phyloP scores from a whole-genome alignment of 805 yeast species.

The Candida tammaniensis region DNA sequence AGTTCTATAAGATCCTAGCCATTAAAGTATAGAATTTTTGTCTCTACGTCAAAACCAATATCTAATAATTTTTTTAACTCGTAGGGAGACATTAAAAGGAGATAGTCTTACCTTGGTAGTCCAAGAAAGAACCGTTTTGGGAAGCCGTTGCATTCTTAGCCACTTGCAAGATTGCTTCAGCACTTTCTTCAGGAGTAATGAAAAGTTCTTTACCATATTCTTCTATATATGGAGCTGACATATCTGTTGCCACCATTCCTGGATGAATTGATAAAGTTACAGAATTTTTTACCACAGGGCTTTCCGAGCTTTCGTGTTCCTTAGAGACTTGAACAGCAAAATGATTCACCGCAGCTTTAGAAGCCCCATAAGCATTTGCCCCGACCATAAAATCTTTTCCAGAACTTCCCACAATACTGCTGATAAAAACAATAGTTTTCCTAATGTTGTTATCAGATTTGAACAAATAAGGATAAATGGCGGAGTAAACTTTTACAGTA shows the following conservation, averaged over 20 bases:
- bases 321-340: constrained; percentile 20
- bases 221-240: constrained; percentile 11
- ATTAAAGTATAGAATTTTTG: no score
- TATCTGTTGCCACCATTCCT: constrained; percentile 27
- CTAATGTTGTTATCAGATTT: constrained; percentile 10
- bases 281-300: not conserved
- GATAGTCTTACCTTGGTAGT: no score
- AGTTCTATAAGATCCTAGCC: no score
- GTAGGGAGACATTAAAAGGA: no score
- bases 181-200: constrained; percentile 8
- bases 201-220: constrained; percentile 1
- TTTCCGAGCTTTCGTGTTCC: constrained; percentile 10
- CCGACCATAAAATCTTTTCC: constrained; percentile 1
- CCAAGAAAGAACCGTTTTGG: no score
- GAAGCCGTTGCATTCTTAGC: no score
- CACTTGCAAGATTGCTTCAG: no score
- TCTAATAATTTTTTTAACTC: no score
- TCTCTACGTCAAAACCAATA: no score
- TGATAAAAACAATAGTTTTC: constrained; percentile 20
- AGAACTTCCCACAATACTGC: constrained; percentile 16
- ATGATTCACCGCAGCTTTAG: constrained; percentile 36
- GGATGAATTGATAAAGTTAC: constrained; percentile 29
- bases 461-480: constrained; percentile 10
- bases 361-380: constrained; percentile 25
- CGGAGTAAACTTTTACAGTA: constrained; percentile 10